Conservation (phyloP, 139 green algal genomes). For the Chlamydomonas sphaeroides region DNA sequence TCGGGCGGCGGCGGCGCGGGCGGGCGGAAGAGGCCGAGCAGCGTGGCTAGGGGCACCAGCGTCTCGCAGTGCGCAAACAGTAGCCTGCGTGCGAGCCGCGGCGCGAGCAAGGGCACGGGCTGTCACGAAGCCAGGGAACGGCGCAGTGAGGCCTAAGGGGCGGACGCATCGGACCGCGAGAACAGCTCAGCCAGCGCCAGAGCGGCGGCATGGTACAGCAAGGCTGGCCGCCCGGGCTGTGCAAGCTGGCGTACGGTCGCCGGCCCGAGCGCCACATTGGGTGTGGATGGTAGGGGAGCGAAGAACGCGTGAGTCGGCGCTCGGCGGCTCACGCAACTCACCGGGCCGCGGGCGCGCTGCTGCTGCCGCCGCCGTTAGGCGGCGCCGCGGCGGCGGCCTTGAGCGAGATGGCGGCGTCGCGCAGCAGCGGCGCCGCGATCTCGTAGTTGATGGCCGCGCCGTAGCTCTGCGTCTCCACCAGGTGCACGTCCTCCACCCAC, state of each 20-base stretch:
- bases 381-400: not conserved
- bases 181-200: too few relatives aligned
- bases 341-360: constrained; percentile 3
- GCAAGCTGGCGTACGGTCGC: not conserved
- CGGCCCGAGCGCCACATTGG: too few relatives aligned
- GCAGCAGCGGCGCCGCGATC: constrained; percentile 53
- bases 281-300: not conserved
- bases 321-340: not conserved
- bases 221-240: too few relatives aligned
- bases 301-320: not conserved
- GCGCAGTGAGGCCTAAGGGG: too few relatives aligned
- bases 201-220: too few relatives aligned
- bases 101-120: too few relatives aligned
- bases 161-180: too few relatives aligned
- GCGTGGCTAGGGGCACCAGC: constrained; percentile 54
- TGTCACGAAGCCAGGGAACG: too few relatives aligned
- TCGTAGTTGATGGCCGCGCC: constrained; percentile 55
- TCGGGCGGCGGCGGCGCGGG: not conserved
- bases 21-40: constrained; percentile 62
- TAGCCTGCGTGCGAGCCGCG: too few relatives aligned
- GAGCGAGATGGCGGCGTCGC: constrained; percentile 20
- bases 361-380: not conserved
- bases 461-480: constrained; percentile 59
- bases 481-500: constrained; percentile 68
- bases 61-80: constrained; percentile 71